Conservation (phyloP, 139 green algal species). For the Tetraselmis striata region DNA sequence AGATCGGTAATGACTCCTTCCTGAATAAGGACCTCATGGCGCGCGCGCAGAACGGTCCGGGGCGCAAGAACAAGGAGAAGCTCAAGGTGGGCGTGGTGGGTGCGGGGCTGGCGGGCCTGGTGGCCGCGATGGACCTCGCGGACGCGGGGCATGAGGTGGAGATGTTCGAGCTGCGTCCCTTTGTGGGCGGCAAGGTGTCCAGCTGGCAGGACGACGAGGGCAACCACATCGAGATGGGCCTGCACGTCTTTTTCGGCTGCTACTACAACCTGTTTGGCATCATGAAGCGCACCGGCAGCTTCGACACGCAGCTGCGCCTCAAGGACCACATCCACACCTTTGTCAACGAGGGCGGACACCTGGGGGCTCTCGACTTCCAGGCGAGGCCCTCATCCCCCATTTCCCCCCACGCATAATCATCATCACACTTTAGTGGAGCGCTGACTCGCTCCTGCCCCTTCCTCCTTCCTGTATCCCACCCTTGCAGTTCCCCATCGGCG, state of each 20-base stretch:
- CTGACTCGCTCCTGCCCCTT: too few species aligned
- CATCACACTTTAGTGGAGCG: too few species aligned
- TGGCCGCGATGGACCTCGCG: slow-evolving; percentile 92
- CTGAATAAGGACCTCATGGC: not conserved
- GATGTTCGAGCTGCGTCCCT: slow-evolving; percentile 85
- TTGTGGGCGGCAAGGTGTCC: slow-evolving; percentile 93
- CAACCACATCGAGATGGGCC: slow-evolving; percentile 96
- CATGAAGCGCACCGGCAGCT: slow-evolving; percentile 92
- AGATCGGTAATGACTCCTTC: not conserved
- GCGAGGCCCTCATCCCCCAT: too few species aligned
- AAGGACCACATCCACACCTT: slow-evolving; percentile 98
- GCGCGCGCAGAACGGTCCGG: not conserved
- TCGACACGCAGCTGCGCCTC: slow-evolving; percentile 87
- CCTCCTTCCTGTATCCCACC: too few species aligned
- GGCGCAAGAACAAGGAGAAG: slow-evolving; percentile 27
- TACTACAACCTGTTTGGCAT: slow-evolving; percentile 47
- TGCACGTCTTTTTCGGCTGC: slow-evolving; percentile 89
- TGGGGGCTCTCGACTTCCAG: slow-evolving; percentile 84
- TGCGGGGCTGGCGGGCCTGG: slow-evolving; percentile 79
- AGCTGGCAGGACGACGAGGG: slow-evolving; percentile 86
- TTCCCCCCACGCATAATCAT: too few species aligned
- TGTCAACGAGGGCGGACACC: slow-evolving; percentile 84
- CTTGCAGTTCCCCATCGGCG: slow-evolving; percentile 42
- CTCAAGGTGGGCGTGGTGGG: slow-evolving; percentile 83
- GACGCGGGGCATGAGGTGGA: slow-evolving; percentile 91